Evolutionary conservation across 257 asterid species (phyloP).

Genomic region (Solanum lignicaule): DNA sequence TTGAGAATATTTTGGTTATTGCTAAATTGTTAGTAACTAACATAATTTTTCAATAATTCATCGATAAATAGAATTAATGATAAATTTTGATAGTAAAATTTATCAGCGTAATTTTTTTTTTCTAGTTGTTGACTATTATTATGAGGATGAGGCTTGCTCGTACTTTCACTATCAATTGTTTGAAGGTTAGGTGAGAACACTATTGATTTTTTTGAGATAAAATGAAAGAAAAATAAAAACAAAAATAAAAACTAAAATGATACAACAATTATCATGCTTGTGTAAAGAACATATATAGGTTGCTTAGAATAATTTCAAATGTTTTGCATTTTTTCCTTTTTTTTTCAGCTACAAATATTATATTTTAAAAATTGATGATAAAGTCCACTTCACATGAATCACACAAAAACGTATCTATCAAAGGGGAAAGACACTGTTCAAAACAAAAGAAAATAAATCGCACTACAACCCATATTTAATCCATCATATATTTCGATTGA

Average conservation of each 20-base stretch:
- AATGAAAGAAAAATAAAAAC: neutral
- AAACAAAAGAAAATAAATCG: neutral
- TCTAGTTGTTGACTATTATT: neutral
- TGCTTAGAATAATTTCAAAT: neutral
- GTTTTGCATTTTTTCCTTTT: neutral
- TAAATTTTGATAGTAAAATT: neutral
- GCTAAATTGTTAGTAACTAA: fast-evolving
- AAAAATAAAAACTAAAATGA: neutral
- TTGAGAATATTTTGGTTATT: no score
- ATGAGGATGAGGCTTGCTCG: neutral
- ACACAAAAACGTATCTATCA: slow-evolving; percentile 11
- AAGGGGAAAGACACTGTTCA: neutral
- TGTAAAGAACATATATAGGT: neutral
- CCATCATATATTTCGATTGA: no score
- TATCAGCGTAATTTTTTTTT: neutral
- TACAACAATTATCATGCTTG: neutral
- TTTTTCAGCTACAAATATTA: neutral
- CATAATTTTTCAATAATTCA: neutral
- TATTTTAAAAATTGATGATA: neutral
- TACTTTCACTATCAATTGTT: neutral
- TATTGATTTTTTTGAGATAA: neutral
- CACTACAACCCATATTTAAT: neutral
- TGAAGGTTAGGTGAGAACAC: neutral
- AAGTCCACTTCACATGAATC: slow-evolving; percentile 12
- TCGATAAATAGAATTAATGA: neutral